Conservation (phyloP, 805 yeast genomes). For the Lipomyces yamanashiensis region DNA sequence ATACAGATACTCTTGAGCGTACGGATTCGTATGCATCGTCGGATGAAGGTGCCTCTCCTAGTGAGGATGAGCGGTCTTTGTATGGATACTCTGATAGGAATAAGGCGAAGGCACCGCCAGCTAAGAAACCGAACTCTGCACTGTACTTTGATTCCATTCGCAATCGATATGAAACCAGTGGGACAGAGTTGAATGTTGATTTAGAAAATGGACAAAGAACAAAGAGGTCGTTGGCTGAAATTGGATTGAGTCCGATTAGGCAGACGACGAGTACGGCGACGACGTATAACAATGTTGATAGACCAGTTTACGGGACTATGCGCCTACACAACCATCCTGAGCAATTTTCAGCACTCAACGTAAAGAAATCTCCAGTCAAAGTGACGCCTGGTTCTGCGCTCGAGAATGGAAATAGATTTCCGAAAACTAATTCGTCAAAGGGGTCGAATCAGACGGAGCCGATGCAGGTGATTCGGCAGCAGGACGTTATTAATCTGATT, state of each 20-base stretch:
- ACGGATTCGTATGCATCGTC: not conserved
- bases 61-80: constrained; percentile 1
- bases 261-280: not conserved
- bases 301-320: not conserved
- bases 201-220: constrained; percentile 4
- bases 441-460: constrained; percentile 23
- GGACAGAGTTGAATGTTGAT: constrained; percentile 21
- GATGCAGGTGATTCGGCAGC: constrained; percentile 32
- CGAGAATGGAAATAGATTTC: not conserved
- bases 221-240: constrained; percentile 23
- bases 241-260: constrained; percentile 19
- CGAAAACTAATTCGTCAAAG: constrained; percentile 5
- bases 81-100: not conserved
- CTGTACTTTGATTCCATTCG: constrained; percentile 32
- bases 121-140: constrained; percentile 8
- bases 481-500: constrained; percentile 22
- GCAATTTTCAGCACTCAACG: not conserved
- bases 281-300: not conserved
- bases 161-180: constrained; percentile 29
- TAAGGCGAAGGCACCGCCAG: not conserved
- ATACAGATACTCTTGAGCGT: not conserved
- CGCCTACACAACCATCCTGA: not conserved
- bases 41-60: not conserved
- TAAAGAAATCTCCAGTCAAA: not conserved
- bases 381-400: not conserved